phyloP scores from a whole-genome alignment of 1,139 yeast genomes.

The Pichia kudriavzevii region DNA sequence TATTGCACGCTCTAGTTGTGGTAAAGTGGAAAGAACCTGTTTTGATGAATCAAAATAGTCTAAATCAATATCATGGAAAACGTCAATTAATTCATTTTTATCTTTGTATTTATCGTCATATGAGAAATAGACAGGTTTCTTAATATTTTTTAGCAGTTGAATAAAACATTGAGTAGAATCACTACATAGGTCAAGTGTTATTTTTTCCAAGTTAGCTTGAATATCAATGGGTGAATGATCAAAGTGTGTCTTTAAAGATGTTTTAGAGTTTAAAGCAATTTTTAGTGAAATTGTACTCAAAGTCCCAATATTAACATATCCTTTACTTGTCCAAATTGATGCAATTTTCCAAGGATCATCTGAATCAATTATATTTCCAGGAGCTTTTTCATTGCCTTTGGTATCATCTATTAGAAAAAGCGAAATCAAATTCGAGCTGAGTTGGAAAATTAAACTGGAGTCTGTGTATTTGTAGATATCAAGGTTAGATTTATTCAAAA shows the following conservation, averaged over 20 bases:
- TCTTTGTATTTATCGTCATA: slow-evolving; percentile 36
- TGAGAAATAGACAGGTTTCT: slow-evolving; percentile 52
- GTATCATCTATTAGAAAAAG: slow-evolving; percentile 54
- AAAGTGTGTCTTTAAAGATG: background rate
- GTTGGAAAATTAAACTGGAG: slow-evolving; percentile 16
- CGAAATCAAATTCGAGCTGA: slow-evolving; percentile 40
- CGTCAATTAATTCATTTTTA: slow-evolving; percentile 33
- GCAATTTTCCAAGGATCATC: slow-evolving; percentile 29
- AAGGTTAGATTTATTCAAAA: slow-evolving; percentile 44
- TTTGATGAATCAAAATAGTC: slow-evolving; percentile 5
- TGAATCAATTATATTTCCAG: slow-evolving; percentile 17
- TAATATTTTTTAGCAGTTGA: slow-evolving; percentile 64
- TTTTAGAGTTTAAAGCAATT: slow-evolving; percentile 17
- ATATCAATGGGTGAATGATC: slow-evolving; percentile 35
- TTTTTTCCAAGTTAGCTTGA: slow-evolving; percentile 7
- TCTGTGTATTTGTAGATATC: slow-evolving; percentile 34
- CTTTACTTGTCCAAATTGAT: slow-evolving; percentile 31
- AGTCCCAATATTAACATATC: slow-evolving; percentile 41
- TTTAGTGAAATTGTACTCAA: slow-evolving; percentile 39
- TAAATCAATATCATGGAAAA: slow-evolving; percentile 41
- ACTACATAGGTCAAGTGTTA: slow-evolving; percentile 60
- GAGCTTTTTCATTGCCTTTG: slow-evolving; percentile 26
- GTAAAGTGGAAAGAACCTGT: background rate
- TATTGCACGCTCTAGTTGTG: background rate
- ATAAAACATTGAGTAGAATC: slow-evolving; percentile 72